Evolutionary conservation across 2,329 filamentous ascomycete species (phyloP), one percentile per base, ranked within the genome.

Genomic region (Anthostomella pinea): DNA sequence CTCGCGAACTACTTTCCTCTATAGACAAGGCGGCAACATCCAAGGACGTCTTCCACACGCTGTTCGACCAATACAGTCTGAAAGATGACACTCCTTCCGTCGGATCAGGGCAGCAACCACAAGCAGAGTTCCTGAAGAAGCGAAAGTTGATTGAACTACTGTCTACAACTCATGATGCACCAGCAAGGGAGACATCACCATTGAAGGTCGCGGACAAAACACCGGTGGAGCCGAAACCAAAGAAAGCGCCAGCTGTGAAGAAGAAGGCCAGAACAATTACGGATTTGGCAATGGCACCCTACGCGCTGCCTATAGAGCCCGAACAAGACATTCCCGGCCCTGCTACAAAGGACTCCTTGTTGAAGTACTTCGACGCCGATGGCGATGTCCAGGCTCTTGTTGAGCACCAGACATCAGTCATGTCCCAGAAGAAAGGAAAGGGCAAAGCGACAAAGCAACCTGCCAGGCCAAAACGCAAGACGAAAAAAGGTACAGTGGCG

Each of bases 251-350:
- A 47, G 66, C 69, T 5, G 64, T 72, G 3, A 81, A 78, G 59
- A 88, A 85, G 62, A 90, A 84, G 58, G 64, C 81, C 0, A 79
- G 79, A 25, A 94, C 87, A 0, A 82, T 95, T 38, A 95, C 88
- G 0, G 85, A 80, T 25, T 65, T 86, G 32, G 85, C 87, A 8
- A 91, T 82, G 1, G 82, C 85, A 9, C 78, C 79, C 4, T 93
- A 90, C 54, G 57, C 57, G 9, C 58, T 65, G 16, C 56, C 64
- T 3, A 56, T 60, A 4, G 58, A 69, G 33, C 46, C 55, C 8
- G 60, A 66, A 19, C 49, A 28, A 14, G 52, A 56, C 10, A 24
- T 60, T n/a, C 22, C 46, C 56, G 19, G 52, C 33, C 24, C 38
- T 30, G 5, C 49, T 43, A 26, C 49, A 45, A 44, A 53, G 45